A percentile compares a stretch with the other conserved stretches of the same genome.
Conservation (phyloP, 1,139 yeast species). For the Kluyveromyces marxianus region DNA sequence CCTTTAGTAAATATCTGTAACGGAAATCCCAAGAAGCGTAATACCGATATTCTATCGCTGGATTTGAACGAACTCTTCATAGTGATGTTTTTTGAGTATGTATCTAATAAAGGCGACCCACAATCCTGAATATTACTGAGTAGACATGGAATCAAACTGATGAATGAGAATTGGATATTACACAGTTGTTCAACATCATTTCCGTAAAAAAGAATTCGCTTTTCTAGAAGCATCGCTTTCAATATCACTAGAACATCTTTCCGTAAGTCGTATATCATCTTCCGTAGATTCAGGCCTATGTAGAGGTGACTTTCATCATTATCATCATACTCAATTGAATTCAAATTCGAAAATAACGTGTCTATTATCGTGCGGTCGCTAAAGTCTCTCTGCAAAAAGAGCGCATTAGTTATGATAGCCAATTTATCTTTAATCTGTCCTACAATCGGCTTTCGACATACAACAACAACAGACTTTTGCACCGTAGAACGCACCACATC, state of each 20-base stretch:
- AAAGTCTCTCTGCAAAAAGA: conserved; percentile 74
- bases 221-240: conserved; percentile 73
- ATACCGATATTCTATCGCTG: conserved; percentile 67
- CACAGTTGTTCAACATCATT: conserved; percentile 76
- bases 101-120: conserved; percentile 69
- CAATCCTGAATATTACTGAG: conserved; percentile 66
- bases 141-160: conserved; percentile 69
- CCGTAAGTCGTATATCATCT: conserved; percentile 53
- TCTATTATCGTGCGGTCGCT: conserved; percentile 61
- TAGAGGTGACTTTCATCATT: conserved; percentile 52
- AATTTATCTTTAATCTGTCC: conserved; percentile 83
- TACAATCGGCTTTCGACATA: conserved; percentile 78
- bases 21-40: conserved; percentile 82
- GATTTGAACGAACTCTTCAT: conserved; percentile 70
- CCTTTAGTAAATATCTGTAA: conserved; percentile 79
- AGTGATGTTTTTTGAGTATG: conserved; percentile 43
- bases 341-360: conserved; percentile 66
- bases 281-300: conserved; percentile 68
- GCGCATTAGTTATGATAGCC: conserved; percentile 81
- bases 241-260: conserved; percentile 58
- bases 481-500: conserved; percentile 84
- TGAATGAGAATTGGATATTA: conserved; percentile 55
- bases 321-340: conserved; percentile 46
- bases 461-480: conserved; percentile 87
- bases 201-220: conserved; percentile 63